Evolutionary conservation across 306 rosid genomes (phyloP).

Genomic region (Malus domestica): DNA sequence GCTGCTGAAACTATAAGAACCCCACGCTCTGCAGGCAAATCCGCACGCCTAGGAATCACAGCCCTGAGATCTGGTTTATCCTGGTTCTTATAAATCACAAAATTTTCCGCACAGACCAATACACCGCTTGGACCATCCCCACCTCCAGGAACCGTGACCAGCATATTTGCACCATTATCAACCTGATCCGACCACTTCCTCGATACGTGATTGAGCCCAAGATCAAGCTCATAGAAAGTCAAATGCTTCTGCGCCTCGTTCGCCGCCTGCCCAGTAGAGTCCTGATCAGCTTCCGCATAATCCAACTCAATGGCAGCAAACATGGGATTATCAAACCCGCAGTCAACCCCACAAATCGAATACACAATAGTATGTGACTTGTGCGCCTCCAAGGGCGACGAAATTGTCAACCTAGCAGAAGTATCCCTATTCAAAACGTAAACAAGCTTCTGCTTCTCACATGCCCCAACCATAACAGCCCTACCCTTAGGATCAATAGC

Average conservation of each 20-base stretch:
- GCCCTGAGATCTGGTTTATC: slow-evolving; percentile 86
- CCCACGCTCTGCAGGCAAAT: slow-evolving; percentile 84
- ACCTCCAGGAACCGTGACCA: slow-evolving; percentile 96
- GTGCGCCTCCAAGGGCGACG: slow-evolving; percentile 89
- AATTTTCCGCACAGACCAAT: slow-evolving; percentile 89
- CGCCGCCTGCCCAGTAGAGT: slow-evolving; percentile 75
- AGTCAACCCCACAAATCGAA: slow-evolving; percentile 87
- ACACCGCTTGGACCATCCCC: slow-evolving; percentile 98
- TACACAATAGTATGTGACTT: slow-evolving; percentile 82
- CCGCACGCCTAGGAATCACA: slow-evolving; percentile 79
- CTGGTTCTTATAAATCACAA: slow-evolving; percentile 92
- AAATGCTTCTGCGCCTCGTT: slow-evolving; percentile 74
- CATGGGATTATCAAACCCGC: slow-evolving; percentile 94
- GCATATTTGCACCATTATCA: slow-evolving; percentile 88
- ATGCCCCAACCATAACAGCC: slow-evolving; percentile 94
- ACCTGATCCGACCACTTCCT: slow-evolving; percentile 96
- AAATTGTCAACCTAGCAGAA: slow-evolving; percentile 84
- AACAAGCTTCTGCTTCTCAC: slow-evolving; percentile 92
- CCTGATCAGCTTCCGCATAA: slow-evolving; percentile 83
- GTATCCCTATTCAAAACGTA: slow-evolving; percentile 89
- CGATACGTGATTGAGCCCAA: slow-evolving; percentile 90
- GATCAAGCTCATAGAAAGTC: slow-evolving; percentile 87
- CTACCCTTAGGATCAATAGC: slow-evolving; percentile 93
- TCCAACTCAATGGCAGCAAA: slow-evolving; percentile 92
- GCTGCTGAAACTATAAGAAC: slow-evolving; percentile 93